These are phyloP conservation scores for Dryas integrifolia DNA, from an alignment of 331 rosid genomes.

Conservation along the genomic window DNA sequence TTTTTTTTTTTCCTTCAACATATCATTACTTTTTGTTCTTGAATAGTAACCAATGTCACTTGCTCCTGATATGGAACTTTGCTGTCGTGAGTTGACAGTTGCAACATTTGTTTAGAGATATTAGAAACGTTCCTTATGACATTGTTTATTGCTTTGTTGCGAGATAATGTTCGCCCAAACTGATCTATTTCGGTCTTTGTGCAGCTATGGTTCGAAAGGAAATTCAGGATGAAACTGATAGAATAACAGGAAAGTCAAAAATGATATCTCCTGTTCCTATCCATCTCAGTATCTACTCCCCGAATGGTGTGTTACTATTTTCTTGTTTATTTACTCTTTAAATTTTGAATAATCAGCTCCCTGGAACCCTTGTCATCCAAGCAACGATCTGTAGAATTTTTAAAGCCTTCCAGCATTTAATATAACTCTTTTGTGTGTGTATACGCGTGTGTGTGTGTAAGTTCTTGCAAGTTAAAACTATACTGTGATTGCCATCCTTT, in stretches of 20 bases:
- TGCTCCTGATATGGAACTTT: neutral
- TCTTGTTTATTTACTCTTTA: neutral
- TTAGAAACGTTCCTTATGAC: neutral
- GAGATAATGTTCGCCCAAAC: neutral
- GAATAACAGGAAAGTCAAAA: slow-evolving; percentile 74
- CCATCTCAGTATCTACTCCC: slow-evolving; percentile 96
- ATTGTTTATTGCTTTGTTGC: slow-evolving; percentile 11
- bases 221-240: slow-evolving; percentile 90
- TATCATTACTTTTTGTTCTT: neutral
- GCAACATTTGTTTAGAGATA: neutral
- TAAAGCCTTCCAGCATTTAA: neutral
- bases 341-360: no score
- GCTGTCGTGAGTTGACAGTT: neutral
- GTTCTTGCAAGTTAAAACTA: neutral
- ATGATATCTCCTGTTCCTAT: slow-evolving; percentile 88
- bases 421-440: neutral
- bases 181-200: slow-evolving; percentile 16
- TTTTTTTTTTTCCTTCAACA: neutral
- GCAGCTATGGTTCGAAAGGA: slow-evolving; percentile 77
- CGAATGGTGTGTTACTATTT: slow-evolving; percentile 51
- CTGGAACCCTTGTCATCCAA: neutral
- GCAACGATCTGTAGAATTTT: neutral
- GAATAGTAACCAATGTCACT: neutral
- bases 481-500: neutral
- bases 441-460: neutral